Conservation (phyloP, 257 asterid species). For the Solanum pinnatisectum region DNA sequence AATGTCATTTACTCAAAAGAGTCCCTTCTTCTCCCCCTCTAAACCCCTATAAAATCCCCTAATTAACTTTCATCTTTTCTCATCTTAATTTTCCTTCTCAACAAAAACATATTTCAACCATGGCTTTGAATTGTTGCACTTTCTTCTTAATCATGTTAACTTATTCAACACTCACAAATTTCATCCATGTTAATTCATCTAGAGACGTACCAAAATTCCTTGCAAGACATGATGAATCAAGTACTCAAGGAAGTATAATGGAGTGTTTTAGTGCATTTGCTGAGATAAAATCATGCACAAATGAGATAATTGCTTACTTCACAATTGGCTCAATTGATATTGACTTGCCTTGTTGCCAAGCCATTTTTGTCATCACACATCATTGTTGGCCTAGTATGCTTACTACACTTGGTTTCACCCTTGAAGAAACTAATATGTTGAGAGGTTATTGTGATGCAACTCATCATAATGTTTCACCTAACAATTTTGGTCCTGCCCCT, state of each 20-base stretch:
- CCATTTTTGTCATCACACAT: constrained; percentile 8
- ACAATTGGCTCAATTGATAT: constrained; percentile 3
- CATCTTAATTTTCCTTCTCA: background rate
- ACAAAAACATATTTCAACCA: background rate
- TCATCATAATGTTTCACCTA: background rate
- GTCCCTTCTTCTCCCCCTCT: constrained; percentile 3
- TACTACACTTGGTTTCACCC: constrained; percentile 1
- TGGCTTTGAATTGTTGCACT: constrained; percentile 2
- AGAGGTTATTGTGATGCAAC: constrained; percentile 11
- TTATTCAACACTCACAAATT: background rate
- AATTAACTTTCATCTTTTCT: background rate
- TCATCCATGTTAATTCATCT: background rate
- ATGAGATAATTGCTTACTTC: constrained; percentile 8
- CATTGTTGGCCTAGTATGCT: constrained; percentile 18
- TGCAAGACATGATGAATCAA: background rate
- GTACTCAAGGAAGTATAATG: background rate
- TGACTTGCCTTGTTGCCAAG: constrained; percentile 11
- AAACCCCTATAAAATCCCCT: constrained; percentile 4
- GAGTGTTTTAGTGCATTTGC: constrained; percentile 8
- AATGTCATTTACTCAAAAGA: background rate
- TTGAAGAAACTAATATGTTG: constrained; percentile 1
- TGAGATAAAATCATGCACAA: constrained; percentile 18
- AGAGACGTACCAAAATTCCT: background rate
- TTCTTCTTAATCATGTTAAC: background rate
- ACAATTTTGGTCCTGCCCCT: constrained; percentile 11